phyloP scores from a whole-genome alignment of 352 stramenopile species.

The Phytophthora cajani region DNA sequence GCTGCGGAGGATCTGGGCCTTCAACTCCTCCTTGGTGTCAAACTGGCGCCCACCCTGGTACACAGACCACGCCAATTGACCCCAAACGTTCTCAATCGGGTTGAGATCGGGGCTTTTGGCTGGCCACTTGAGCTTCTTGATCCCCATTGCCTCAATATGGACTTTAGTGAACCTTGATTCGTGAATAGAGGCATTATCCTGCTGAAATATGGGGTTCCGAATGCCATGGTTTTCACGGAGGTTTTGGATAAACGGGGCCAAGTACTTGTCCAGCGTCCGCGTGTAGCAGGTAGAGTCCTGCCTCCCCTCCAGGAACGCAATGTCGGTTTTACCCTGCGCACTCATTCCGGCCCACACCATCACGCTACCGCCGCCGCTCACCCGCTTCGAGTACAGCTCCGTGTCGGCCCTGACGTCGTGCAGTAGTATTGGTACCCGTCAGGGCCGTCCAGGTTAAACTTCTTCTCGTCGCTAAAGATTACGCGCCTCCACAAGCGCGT shows the following conservation, averaged over 20 bases:
- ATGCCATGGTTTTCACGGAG: not conserved
- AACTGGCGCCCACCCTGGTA: not conserved
- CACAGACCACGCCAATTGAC: not conserved
- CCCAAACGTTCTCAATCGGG: not conserved
- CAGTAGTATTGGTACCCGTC: not conserved
- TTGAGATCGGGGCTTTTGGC: not conserved
- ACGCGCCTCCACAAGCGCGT: not conserved
- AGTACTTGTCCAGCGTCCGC: not conserved
- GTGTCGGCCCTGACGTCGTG: not conserved
- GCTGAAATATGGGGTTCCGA: not conserved
- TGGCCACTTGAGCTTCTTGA: not conserved
- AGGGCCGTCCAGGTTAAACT: not conserved
- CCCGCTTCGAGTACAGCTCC: not conserved
- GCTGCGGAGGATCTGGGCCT: not conserved
- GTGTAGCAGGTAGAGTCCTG: not conserved
- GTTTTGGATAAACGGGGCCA: not conserved
- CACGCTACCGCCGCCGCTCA: not conserved
- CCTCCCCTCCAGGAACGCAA: not conserved
- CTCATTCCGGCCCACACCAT: not conserved
- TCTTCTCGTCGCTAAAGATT: not conserved
- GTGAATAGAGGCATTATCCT: not conserved
- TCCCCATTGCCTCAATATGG: not conserved
- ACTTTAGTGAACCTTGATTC: not conserved
- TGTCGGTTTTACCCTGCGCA: not conserved
- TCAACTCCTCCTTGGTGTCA: not conserved